A percentile compares a stretch with the other conserved stretches of the same genome.
Evolutionary conservation across 257 asterid genomes (phyloP).

Genomic region (Nyctanthes arbortristis): DNA sequence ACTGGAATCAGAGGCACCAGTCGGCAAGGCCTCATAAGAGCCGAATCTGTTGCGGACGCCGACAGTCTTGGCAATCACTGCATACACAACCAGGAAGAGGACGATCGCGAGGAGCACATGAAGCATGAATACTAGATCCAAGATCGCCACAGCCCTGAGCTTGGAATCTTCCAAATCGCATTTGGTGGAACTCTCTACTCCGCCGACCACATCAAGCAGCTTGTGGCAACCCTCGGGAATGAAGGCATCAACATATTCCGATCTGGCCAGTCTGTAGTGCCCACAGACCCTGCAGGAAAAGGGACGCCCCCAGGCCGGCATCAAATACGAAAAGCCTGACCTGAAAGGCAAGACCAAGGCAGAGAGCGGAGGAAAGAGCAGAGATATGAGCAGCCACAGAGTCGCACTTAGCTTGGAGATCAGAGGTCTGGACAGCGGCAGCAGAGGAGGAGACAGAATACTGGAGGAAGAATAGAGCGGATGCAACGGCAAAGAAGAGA

Average conservation of each 20-base stretch:
- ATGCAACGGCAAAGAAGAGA: constrained; percentile 64
- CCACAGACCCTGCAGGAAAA: constrained; percentile 88
- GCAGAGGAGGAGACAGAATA: constrained; percentile 55
- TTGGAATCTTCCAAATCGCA: constrained; percentile 92
- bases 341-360: constrained; percentile 56
- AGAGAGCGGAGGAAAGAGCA: constrained; percentile 47
- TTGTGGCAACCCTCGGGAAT: constrained; percentile 96
- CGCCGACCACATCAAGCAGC: constrained; percentile 82
- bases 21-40: constrained; percentile 75
- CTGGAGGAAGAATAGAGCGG: constrained; percentile 68
- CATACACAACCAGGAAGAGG: constrained; percentile 52
- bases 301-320: constrained; percentile 58
- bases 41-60: constrained; percentile 67
- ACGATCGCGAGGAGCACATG: constrained; percentile 66
- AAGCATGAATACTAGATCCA: constrained; percentile 69
- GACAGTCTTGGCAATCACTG: constrained; percentile 52
- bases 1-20: constrained; percentile 49
- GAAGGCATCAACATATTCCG: constrained; percentile 86
- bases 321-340: constrained; percentile 65
- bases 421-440: constrained; percentile 84
- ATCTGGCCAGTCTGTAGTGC: constrained; percentile 82
- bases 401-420: constrained; percentile 78
- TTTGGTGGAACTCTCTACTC: constrained; percentile 94
- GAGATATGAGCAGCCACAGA: constrained; percentile 57
- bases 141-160: constrained; percentile 80